Base-by-base conservation (phyloP, 495 filamentous ascomycete species). In the Sphaerosporella brunnea region DNA sequence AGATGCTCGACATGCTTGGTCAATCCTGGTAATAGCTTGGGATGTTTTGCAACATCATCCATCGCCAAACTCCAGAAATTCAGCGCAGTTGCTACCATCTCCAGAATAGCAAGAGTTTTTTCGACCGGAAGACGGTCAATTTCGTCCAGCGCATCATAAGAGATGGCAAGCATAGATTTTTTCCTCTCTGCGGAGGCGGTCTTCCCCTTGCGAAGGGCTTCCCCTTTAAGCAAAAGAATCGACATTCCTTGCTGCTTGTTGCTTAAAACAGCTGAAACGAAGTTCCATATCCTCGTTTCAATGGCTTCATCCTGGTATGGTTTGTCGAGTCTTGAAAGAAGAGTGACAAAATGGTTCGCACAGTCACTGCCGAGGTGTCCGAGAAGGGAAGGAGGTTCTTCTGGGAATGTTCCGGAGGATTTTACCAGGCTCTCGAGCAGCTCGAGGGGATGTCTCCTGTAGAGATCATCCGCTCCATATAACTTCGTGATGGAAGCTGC, bases 231-330 rank as follows among this genome's bases (percentile, higher is more conserved):
- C 41, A 96, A 71, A 58, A 84, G 88, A 36, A 93, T 84, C 0
- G 88, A 78, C 66, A 99, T 79, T 79, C 92, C 96, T 58, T 93
- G 85, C 53, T 99, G 90, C 45, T 84, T 78, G 57, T 82, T 86
- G 56, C 83, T 81, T 38, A 96, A 73, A 38, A 94, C 75, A n/a
- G 77, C 78, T 23, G 88, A 80, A 25, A 95, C 75, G 47, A 99
- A 74, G 43, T 70, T 74, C 90, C 90, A 96, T 41, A 85, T 79
- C 19, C 69, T 66, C 40, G 74, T 69, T 19, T 78, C 70, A 34
- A 85, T 66, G 4, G 65, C 56, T 2, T 67, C 62, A 52, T 82
- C 69, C 42, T 69, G 64, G 24, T 88, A 66, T 9, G 86, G 86
- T 54, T 74, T 76, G 53, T 87, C 82, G n/a, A 95, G 67, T 46